Evolutionary conservation across 2,329 filamentous ascomycete genomes (phyloP).

Genomic region (Keithomyces neogunnii): DNA sequence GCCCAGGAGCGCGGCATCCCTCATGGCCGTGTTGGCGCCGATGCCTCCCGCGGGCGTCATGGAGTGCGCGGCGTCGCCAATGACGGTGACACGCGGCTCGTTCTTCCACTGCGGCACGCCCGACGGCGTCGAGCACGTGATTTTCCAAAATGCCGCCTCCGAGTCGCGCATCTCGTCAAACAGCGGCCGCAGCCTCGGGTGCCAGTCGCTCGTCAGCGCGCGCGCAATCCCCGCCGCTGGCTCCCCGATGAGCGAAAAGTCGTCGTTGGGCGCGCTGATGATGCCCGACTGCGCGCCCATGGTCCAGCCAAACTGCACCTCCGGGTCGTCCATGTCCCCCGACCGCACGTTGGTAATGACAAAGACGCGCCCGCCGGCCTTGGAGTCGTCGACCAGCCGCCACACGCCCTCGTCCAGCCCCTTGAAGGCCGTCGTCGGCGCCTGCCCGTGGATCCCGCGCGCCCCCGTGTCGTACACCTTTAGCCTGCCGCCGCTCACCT

Average conservation of each 20-base stretch:
- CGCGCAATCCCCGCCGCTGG: constrained; percentile 51
- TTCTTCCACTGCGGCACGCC: constrained; percentile 54
- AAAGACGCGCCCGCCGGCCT: constrained; percentile 37
- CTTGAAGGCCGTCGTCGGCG: constrained; percentile 52
- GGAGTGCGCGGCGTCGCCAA: constrained; percentile 48
- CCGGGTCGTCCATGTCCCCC: constrained; percentile 48
- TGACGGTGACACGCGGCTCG: constrained; percentile 47
- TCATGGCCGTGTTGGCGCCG: constrained; percentile 48
- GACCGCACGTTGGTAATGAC: constrained; percentile 57
- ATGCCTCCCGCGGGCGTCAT: constrained; percentile 51
- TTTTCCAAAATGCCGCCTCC: constrained; percentile 59
- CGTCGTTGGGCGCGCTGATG: constrained; percentile 48
- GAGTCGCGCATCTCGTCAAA: constrained; percentile 48
- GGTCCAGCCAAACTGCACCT: constrained; percentile 54
- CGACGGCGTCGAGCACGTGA: constrained; percentile 51
- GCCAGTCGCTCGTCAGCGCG: constrained; percentile 44
- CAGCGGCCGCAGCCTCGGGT: constrained; percentile 44
- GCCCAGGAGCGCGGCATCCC: constrained; percentile 46
- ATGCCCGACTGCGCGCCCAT: constrained; percentile 49
- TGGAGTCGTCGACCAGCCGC: constrained; percentile 38
- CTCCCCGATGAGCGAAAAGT: constrained; percentile 49
- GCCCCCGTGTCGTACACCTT: constrained; percentile 57
- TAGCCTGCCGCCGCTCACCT: constrained; percentile 47
- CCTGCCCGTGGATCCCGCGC: constrained; percentile 57
- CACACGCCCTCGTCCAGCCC: constrained; percentile 56